Conservation (phyloP, 805 yeast species). For the Pichia pseudocactophila region DNA sequence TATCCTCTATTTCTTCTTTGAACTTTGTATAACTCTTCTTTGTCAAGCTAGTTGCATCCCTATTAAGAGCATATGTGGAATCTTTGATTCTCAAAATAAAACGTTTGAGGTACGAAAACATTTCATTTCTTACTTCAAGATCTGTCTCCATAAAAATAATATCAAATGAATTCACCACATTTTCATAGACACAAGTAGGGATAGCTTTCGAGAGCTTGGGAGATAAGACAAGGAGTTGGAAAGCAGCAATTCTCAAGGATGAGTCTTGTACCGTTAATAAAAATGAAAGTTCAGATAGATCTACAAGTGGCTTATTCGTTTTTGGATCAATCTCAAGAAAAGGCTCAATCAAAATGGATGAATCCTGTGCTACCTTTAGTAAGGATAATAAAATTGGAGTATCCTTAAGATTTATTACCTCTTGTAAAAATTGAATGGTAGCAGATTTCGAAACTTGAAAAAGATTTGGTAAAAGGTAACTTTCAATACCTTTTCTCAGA, state of each 20-base stretch:
- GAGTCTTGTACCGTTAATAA: constrained; percentile 39
- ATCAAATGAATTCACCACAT: constrained; percentile 37
- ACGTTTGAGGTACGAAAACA: constrained; percentile 50
- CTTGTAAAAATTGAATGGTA: constrained; percentile 23
- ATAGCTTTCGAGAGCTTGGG: constrained; percentile 55
- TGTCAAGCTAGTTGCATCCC: constrained; percentile 39
- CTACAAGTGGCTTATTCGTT: constrained; percentile 7
- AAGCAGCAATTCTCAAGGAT: constrained; percentile 39
- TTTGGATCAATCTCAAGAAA: constrained; percentile 33
- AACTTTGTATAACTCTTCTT: constrained; percentile 28
- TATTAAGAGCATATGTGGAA: constrained; percentile 48
- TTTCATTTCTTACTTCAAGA: constrained; percentile 59
- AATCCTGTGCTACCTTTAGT: constrained; percentile 55
- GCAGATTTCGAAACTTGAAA: constrained; percentile 43
- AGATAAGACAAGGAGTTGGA: constrained; percentile 53
- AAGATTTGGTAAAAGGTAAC: constrained; percentile 54
- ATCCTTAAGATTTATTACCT: constrained; percentile 16
- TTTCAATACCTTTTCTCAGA: constrained; percentile 39
- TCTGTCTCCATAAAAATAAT: constrained; percentile 55
- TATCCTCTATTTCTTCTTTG: constrained; percentile 29
- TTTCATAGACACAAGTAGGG: constrained; percentile 33
- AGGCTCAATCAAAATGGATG: constrained; percentile 44
- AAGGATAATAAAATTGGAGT: constrained; percentile 41
- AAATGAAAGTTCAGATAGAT: constrained; percentile 24
- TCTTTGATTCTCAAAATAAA: constrained; percentile 61